phyloP scores from a whole-genome alignment of 495 filamentous ascomycete species.

The Hamigera avellanea region DNA sequence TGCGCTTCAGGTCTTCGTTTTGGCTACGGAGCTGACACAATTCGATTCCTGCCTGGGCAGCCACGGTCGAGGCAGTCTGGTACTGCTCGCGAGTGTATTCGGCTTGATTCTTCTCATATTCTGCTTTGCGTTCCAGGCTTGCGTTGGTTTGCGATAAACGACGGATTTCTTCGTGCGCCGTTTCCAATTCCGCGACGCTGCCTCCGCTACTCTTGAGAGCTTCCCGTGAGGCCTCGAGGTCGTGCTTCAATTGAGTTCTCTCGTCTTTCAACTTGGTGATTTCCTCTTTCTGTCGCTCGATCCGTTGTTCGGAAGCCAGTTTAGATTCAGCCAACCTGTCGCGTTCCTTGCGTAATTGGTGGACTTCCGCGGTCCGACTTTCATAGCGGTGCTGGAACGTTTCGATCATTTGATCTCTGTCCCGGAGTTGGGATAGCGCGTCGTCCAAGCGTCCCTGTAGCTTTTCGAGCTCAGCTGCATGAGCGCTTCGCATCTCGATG shows the following conservation, averaged over 20 bases:
- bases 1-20: slow-evolving; percentile 36
- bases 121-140: slow-evolving; percentile 34
- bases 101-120: slow-evolving; percentile 37
- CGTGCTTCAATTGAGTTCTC: slow-evolving; percentile 31
- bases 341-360: slow-evolving; percentile 26
- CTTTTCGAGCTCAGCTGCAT: slow-evolving; percentile 19
- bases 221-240: slow-evolving; percentile 36
- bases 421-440: slow-evolving; percentile 12
- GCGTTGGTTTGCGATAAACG: slow-evolving; percentile 28
- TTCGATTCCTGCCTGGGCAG: slow-evolving; percentile 39
- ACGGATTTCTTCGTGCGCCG: slow-evolving; percentile 30
- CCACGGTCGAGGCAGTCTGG: slow-evolving; percentile 47
- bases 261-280: slow-evolving; percentile 36
- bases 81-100: slow-evolving; percentile 55
- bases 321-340: slow-evolving; percentile 15
- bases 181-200: slow-evolving; percentile 36
- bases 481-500: slow-evolving; percentile 21
- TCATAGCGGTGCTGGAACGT: slow-evolving; percentile 35
- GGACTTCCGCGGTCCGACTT: slow-evolving; percentile 22
- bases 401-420: slow-evolving; percentile 17
- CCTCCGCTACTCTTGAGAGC: slow-evolving; percentile 39
- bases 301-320: slow-evolving; percentile 16
- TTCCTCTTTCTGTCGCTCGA: slow-evolving; percentile 32
- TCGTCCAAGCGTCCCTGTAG: slow-evolving; percentile 15
- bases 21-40: slow-evolving; percentile 33